Base-by-base conservation (phyloP, 176 grass and related monocot species). In the Tuctoria greenei region DNA sequence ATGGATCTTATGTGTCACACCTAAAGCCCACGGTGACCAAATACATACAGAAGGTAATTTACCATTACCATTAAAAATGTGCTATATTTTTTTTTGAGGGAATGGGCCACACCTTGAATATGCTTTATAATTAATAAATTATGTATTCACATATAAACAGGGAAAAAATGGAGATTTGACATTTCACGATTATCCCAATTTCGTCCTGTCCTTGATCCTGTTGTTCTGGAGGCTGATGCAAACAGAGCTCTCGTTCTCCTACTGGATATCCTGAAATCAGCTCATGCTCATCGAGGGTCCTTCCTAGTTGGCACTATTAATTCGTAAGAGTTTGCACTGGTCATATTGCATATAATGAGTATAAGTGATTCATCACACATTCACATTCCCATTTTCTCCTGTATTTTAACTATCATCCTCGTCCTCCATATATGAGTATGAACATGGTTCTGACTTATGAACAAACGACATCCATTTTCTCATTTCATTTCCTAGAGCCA, bases 301-400 rank as follows among this genome's bases (percentile, higher is more conserved):
- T 86, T 99, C 67, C 84, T 86, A 73, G 80, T 99, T 90, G 88
- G 82, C 66, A 70, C 73, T 60, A 92, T 99, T 85, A 99, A 88
- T 71, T 90, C 86, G 96, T 99, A 91, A 87, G 86, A 11, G 18
- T 80, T 83, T 65, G 49, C 47, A 67, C 66, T 61, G 28, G 43
- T 24, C 74, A 51, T 77, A 28, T 81, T 67, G 44, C 68, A 43
- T 82, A 72, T 28, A 51, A 60, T 64, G 67, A 86, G 25, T 65
- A 64, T 10, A 69, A 71, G 59, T 62, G 50, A 54, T 72, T 77
- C 21, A 35, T 72, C 21, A 81, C 28, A 75, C 27, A 24, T 23
- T 34, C 16, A 70, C 42, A 36, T 49, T 38, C 62, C 2, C 70
- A 21, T 59, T 10, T 14, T 58, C 14, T 25, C 77, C 60, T 59